These are phyloP conservation scores for Ophiostoma himal-ulmi DNA, from an alignment of 2,329 filamentous ascomycete genomes.

Conservation along the genomic window DNA sequence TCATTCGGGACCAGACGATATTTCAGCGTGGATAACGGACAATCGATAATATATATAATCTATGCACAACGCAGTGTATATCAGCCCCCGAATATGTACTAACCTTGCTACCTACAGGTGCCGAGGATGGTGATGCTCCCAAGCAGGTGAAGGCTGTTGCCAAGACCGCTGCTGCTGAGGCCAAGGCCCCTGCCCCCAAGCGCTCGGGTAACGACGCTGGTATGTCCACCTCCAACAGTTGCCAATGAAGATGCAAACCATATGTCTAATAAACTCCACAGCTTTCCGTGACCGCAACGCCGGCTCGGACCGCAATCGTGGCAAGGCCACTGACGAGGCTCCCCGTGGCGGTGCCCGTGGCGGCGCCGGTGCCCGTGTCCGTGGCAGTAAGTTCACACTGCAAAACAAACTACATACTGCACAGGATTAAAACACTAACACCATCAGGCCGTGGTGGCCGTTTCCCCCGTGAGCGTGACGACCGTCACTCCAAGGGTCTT, in stretches of 20 bases:
- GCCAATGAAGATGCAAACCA: neutral
- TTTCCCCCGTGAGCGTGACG: slow-evolving; percentile 49
- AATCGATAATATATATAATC: too few relatives aligned
- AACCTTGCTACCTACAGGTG: slow-evolving; percentile 42
- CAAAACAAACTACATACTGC: neutral
- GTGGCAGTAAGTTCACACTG: slow-evolving; percentile 46
- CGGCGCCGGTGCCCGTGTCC: slow-evolving; percentile 54
- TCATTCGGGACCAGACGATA: too few relatives aligned
- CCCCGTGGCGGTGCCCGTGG: slow-evolving; percentile 50
- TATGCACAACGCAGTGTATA: too few relatives aligned
- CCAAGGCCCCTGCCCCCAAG: slow-evolving; percentile 53
- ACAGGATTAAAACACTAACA: neutral
- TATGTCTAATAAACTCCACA: slow-evolving; percentile 36
- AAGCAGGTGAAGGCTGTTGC: slow-evolving; percentile 77
- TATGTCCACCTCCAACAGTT: slow-evolving; percentile 42
- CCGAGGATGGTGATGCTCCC: slow-evolving; percentile 62
- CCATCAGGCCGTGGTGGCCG: slow-evolving; percentile 48
- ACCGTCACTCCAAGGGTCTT: slow-evolving; percentile 48
- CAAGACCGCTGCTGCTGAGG: slow-evolving; percentile 72
- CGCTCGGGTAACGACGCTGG: slow-evolving; percentile 76
- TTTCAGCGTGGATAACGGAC: too few relatives aligned
- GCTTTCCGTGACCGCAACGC: slow-evolving; percentile 86
- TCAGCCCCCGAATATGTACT: slow-evolving; percentile 3
- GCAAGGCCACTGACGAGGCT: slow-evolving; percentile 67
- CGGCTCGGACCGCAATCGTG: slow-evolving; percentile 76